Evolutionary conservation across 805 yeast species (phyloP).

Genomic region (Candida qinlingensis): DNA sequence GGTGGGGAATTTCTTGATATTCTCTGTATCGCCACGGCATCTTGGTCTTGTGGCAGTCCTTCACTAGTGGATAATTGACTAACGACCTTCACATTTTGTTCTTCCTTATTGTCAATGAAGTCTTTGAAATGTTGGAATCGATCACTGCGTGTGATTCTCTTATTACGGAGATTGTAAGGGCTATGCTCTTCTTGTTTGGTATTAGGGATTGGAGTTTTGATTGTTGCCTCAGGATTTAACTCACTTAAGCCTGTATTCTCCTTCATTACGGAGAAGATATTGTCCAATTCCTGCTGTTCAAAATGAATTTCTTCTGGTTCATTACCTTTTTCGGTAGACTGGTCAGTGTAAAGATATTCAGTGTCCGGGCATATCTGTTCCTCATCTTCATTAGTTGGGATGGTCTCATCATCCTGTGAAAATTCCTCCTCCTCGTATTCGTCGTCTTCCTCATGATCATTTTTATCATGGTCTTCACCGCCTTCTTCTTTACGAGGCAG

Average conservation of each 20-base stretch:
- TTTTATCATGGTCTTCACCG: not conserved
- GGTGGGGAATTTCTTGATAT: slow-evolving; percentile 21
- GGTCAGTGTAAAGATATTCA: too few species aligned
- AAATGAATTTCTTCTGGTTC: not conserved
- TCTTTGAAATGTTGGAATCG: slow-evolving; percentile 13
- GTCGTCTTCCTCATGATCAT: slow-evolving; percentile 1
- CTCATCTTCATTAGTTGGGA: too few species aligned
- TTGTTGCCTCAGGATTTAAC: not conserved
- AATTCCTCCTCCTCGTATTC: not conserved
- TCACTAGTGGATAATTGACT: slow-evolving; percentile 6
- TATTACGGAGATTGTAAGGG: slow-evolving; percentile 13
- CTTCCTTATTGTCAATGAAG: slow-evolving; percentile 7
- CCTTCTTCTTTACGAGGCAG: not conserved
- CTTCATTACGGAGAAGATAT: not conserved
- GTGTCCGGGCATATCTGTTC: too few species aligned
- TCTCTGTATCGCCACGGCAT: slow-evolving; percentile 5
- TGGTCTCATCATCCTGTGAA: not conserved
- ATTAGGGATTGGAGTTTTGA: not conserved
- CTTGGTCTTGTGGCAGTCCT: not conserved
- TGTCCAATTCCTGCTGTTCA: not conserved
- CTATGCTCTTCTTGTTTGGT: slow-evolving; percentile 16
- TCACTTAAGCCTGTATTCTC: not conserved
- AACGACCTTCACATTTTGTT: slow-evolving; percentile 11
- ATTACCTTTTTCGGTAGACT: not conserved
- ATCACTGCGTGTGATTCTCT: slow-evolving; percentile 2